Percentiles rank a stretch among this genome's conserved stretches.
phyloP scores from a whole-genome alignment of 1,284 basidiomycete species.

The Neolentinus lepideus region DNA sequence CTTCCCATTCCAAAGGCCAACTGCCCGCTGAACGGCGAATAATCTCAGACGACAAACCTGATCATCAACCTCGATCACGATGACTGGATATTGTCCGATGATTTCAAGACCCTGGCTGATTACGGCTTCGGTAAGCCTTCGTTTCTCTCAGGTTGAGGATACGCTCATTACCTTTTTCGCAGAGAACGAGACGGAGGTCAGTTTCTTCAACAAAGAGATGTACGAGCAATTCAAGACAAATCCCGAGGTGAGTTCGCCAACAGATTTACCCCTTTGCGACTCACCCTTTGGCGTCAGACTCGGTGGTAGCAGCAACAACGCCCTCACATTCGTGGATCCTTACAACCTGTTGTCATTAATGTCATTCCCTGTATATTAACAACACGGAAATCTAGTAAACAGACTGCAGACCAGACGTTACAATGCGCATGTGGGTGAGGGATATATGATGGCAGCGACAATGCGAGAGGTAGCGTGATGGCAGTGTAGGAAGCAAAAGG shows the following conservation, averaged over 20 bases:
- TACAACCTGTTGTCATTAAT: neutral
- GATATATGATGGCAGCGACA: conserved; percentile 8
- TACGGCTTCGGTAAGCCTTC: conserved; percentile 76
- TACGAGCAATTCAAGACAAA: conserved; percentile 79
- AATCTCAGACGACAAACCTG: conserved; percentile 77
- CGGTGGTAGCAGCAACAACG: conserved; percentile 33
- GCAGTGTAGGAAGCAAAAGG: neutral
- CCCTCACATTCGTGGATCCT: neutral
- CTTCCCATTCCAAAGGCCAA: conserved; percentile 1
- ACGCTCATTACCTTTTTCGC: conserved; percentile 7
- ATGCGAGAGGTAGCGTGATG: neutral
- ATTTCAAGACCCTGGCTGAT: conserved; percentile 53
- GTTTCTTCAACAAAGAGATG: conserved; percentile 74
- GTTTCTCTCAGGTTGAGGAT: too few species aligned
- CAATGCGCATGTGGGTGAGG: neutral
- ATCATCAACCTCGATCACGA: conserved; percentile 95
- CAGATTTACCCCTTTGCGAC: neutral
- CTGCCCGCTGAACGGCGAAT: neutral
- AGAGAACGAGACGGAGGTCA: conserved; percentile 95
- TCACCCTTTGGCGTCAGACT: conserved; percentile 26
- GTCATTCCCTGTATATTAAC: neutral
- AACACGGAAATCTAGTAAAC: conserved; percentile 2
- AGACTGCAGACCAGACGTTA: neutral
- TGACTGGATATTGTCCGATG: conserved; percentile 82
- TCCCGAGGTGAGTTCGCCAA: conserved; percentile 54